Evolutionary conservation across 495 filamentous ascomycete genomes (phyloP).

Genomic region (Cercophora scortea): DNA sequence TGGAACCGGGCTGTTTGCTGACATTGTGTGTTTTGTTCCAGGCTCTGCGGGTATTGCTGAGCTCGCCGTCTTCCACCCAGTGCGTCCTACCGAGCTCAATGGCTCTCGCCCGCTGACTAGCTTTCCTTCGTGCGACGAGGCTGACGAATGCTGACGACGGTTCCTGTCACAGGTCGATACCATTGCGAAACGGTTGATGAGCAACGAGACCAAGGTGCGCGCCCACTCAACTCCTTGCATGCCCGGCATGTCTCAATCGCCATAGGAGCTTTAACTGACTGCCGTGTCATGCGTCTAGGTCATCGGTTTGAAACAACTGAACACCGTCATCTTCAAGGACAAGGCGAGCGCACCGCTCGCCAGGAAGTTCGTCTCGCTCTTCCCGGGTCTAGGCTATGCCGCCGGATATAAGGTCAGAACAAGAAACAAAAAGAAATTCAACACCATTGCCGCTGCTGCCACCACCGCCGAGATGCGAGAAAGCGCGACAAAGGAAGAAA

Average conservation of each 20-base stretch:
- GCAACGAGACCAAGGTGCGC: conserved; percentile 73
- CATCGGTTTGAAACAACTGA: conserved; percentile 53
- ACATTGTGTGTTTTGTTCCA: conserved; percentile 22
- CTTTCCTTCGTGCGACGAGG: background rate
- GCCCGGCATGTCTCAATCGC: background rate
- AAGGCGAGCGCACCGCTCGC: conserved; percentile 61
- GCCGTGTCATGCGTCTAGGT: conserved; percentile 37
- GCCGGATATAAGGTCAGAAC: conserved; percentile 72
- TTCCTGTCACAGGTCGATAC: conserved; percentile 79
- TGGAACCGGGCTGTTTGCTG: background rate
- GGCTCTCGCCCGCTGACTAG: background rate
- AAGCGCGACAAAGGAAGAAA: too few species aligned
- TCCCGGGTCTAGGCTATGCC: conserved; percentile 93
- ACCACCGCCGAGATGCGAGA: too few species aligned
- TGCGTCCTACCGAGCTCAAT: conserved; percentile 34
- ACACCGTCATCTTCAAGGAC: conserved; percentile 89
- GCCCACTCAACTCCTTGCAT: background rate
- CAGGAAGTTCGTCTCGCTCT: conserved; percentile 87
- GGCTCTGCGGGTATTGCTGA: conserved; percentile 94
- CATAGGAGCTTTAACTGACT: too few species aligned
- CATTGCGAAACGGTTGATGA: conserved; percentile 97
- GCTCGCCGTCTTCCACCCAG: conserved; percentile 92
- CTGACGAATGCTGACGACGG: background rate
- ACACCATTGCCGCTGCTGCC: too few species aligned
- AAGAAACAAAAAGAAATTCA: too few species aligned